These are phyloP conservation scores for Pythium utonaiense DNA, from an alignment of 352 stramenopile species.

Conservation along the genomic window DNA sequence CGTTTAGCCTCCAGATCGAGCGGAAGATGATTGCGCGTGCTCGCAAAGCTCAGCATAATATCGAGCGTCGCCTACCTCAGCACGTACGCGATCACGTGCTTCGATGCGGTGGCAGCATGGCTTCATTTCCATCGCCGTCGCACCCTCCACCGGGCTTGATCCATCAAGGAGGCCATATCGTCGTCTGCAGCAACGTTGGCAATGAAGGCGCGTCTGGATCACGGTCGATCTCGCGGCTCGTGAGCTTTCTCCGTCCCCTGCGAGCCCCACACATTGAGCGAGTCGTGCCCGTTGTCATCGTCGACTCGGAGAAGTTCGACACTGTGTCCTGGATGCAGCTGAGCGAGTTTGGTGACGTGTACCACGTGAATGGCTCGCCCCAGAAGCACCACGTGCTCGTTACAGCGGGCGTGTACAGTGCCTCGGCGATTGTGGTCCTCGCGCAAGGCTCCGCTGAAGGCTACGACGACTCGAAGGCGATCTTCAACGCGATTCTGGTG, in stretches of 20 bases:
- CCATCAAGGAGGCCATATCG: slow-evolving; percentile 57
- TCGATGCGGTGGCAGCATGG: slow-evolving; percentile 32
- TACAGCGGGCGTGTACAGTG: slow-evolving; percentile 71
- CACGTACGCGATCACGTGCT: slow-evolving; percentile 59
- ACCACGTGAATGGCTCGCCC: slow-evolving; percentile 73
- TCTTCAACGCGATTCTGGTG: slow-evolving; percentile 84
- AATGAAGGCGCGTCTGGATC: slow-evolving; percentile 50
- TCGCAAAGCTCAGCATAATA: slow-evolving; percentile 62
- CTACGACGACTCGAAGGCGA: slow-evolving; percentile 81
- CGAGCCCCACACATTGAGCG: slow-evolving; percentile 65
- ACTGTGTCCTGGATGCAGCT: slow-evolving; percentile 63
- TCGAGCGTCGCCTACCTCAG: slow-evolving; percentile 62
- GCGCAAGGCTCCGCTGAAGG: slow-evolving; percentile 68
- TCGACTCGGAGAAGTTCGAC: slow-evolving; percentile 68
- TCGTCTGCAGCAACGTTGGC: slow-evolving; percentile 78
- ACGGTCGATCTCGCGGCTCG: slow-evolving; percentile 55
- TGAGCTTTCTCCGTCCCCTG: slow-evolving; percentile 75
- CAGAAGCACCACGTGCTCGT: slow-evolving; percentile 71
- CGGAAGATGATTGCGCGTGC: slow-evolving; percentile 47
- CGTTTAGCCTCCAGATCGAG: slow-evolving; percentile 3
- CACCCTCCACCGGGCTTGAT: slow-evolving; percentile 44
- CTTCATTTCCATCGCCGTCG: slow-evolving; percentile 33
- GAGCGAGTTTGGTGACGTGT: slow-evolving; percentile 66
- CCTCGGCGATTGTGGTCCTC: slow-evolving; percentile 76
- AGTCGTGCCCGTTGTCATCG: slow-evolving; percentile 68